Conservation (phyloP, 1,284 basidiomycete species). For the Ceratobasidium sp. region DNA sequence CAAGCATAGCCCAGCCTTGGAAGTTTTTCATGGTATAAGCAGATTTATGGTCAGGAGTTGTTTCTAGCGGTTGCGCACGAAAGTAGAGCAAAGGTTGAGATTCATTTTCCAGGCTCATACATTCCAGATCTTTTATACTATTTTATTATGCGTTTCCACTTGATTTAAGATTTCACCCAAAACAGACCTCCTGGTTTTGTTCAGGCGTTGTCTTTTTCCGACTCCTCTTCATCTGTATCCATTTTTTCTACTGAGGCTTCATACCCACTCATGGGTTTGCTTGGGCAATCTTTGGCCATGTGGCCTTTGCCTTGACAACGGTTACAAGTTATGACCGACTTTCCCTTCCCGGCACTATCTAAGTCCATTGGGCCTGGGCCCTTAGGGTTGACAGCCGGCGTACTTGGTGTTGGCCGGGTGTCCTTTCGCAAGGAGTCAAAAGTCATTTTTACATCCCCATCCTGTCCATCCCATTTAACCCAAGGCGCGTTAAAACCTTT, state of each 20-base stretch:
- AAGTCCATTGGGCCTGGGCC: slow-evolving; percentile 10
- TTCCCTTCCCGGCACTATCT: not conserved
- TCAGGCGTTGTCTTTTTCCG: slow-evolving; percentile 7
- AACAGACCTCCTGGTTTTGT: not conserved
- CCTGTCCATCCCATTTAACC: not conserved
- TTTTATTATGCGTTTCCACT: too few relatives aligned
- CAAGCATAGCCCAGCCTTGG: too few relatives aligned
- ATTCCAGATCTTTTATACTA: not conserved
- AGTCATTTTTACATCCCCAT: not conserved
- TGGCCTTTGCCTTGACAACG: not conserved
- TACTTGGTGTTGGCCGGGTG: not conserved
- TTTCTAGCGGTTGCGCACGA: too few relatives aligned
- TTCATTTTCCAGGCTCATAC: not conserved
- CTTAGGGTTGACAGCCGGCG: not conserved
- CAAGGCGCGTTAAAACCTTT: not conserved
- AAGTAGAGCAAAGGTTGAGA: not conserved
- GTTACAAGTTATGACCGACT: not conserved
- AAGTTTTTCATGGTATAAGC: too few relatives aligned
- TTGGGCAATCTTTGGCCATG: slow-evolving; percentile 6
- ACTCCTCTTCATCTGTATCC: not conserved
- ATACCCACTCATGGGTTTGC: not conserved
- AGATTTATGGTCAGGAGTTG: too few relatives aligned
- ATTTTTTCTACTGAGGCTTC: not conserved
- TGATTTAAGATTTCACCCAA: slow-evolving; percentile 26
- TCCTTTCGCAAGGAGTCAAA: too few relatives aligned